Conservation (phyloP, 2,329 filamentous ascomycete genomes). For the Rasamsonia emersonii region DNA sequence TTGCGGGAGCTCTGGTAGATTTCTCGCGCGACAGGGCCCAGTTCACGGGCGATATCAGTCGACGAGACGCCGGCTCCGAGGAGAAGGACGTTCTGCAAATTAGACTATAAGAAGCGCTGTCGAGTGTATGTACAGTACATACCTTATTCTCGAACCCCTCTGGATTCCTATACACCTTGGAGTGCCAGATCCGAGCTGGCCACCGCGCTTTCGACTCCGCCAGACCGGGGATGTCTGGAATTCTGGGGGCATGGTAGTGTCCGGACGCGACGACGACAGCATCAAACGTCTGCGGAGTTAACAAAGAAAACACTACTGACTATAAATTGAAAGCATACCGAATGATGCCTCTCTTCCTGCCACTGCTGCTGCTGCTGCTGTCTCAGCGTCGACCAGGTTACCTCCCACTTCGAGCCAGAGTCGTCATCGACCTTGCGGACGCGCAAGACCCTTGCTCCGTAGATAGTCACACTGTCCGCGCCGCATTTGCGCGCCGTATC, state of each 20-base stretch:
- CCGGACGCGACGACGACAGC: constrained; percentile 46
- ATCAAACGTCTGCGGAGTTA: too few relatives aligned
- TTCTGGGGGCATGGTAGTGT: constrained; percentile 44
- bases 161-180: constrained; percentile 43
- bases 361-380: neutral
- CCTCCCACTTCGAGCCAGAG: constrained; percentile 40
- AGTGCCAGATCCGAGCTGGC: constrained; percentile 41
- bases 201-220: constrained; percentile 38
- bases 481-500: constrained; percentile 45
- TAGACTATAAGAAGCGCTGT: constrained; percentile 15
- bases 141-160: constrained; percentile 46
- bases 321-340: too few relatives aligned
- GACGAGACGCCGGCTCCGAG: constrained; percentile 50
- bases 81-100: constrained; percentile 44
- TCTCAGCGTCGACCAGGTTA: constrained; percentile 41
- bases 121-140: too few relatives aligned
- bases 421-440: constrained; percentile 38
- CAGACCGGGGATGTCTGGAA: constrained; percentile 44
- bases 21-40: constrained; percentile 35
- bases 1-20: constrained; percentile 51
- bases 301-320: constrained; percentile 19
- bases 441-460: constrained; percentile 52
- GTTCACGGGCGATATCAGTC: constrained; percentile 46
- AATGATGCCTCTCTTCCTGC: neutral
- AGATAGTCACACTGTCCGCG: constrained; percentile 43